Base-by-base conservation (phyloP, 495 filamentous ascomycete genomes). In the Bombardia bombarda region DNA sequence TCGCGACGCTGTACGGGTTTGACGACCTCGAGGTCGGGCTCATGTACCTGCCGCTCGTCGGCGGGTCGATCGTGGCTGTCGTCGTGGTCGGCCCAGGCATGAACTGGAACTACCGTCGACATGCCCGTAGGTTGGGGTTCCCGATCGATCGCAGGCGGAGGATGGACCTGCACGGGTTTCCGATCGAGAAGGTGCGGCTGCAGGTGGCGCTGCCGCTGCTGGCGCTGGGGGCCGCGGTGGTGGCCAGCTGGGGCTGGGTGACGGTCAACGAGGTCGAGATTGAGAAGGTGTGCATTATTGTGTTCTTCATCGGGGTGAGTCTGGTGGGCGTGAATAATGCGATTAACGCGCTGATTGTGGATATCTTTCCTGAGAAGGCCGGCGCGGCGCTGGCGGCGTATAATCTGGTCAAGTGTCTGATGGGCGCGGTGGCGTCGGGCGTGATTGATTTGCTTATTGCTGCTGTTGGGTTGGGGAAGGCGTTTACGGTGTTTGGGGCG, bases 351-450 rank as follows among this genome's bases (percentile, higher is more conserved):
- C 61, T 89, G 47, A 55, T 87, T n/a, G 70, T 86, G 0, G 84
- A 89, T 50, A 62, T 86, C 2, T 80, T 80, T 45, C 77, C 77
- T 0, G 68, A 60, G 0, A 69, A 66, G 17, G 78, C 83, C 0
- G 74, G 75, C 0, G 77, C 83, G 0, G 81, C 81, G 0, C 80
- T 82, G 1, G 84, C 84, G 2, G 78, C 81, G 4, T 84, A 81
- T 45, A 87, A 87, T 50, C 58, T 89, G 5, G 72, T 75, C 0
- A 65, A 84, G 8, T 87, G 82, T 53, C 48, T 83, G 28, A 60
- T 87, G 5, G 83, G 84, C 3, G 84, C 83, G 1, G 83, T 67
- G 0, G 76, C 76, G 0, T 81, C 79, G 14, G 84, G 78, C 2
- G 61, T 77, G 7, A 77, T 87, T 38, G 68, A 76, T 40, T 78